These are phyloP conservation scores for Mikania micrantha DNA, from an alignment of 129 eudicot species.

Conservation along the genomic window DNA sequence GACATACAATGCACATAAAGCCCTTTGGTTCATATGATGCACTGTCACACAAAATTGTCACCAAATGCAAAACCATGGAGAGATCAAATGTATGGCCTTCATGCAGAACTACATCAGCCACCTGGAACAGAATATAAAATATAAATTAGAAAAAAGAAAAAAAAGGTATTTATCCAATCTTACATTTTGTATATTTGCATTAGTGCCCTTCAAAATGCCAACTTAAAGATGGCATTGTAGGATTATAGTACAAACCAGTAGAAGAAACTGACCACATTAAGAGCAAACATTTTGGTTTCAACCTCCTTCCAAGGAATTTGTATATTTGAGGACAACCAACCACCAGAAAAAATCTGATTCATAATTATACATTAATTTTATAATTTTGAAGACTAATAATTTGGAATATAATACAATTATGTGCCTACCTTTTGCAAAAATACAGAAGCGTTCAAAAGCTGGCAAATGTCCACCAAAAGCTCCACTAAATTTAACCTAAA, in stretches of 20 bases:
- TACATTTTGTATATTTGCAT: not conserved
- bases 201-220: not conserved
- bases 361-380: not conserved
- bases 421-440: slow-evolving; percentile 62
- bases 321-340: slow-evolving; percentile 51
- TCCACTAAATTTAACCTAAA: slow-evolving; percentile 76
- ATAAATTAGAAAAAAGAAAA: too few relatives aligned
- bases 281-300: slow-evolving; percentile 80
- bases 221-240: not conserved
- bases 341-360: slow-evolving; percentile 64
- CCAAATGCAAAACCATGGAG: slow-evolving; percentile 60
- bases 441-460: slow-evolving; percentile 52
- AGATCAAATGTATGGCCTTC: slow-evolving; percentile 63
- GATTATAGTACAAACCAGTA: slow-evolving; percentile 2
- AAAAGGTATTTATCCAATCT: not conserved
- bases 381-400: not conserved
- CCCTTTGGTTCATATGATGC: slow-evolving; percentile 57
- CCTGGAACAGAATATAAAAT: slow-evolving; percentile 62
- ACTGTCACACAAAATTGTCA: slow-evolving; percentile 57
- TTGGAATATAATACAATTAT: not conserved
- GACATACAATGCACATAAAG: slow-evolving; percentile 79
- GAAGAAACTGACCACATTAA: slow-evolving; percentile 67
- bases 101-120: slow-evolving; percentile 75
- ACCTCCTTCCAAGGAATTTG: slow-evolving; percentile 87
- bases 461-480: slow-evolving; percentile 88